These are phyloP conservation scores for Colletotrichum sp. DNA, from an alignment of 2,329 filamentous ascomycete species.

Conservation along the genomic window DNA sequence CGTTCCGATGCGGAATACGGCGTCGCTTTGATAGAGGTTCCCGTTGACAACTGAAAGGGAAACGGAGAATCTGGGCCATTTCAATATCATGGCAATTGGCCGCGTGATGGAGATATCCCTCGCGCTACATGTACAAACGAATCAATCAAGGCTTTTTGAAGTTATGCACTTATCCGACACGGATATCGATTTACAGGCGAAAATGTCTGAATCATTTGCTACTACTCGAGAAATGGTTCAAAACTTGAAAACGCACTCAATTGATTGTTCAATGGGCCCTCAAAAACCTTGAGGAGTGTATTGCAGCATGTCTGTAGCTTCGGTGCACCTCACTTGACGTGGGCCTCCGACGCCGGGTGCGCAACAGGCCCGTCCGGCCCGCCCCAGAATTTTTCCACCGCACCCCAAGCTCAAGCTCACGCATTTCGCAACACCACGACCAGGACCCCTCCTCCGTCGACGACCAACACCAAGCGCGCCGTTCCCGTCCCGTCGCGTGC, in stretches of 20 bases:
- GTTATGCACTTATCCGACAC: conserved; percentile 14
- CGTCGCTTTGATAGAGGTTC: conserved; percentile 1
- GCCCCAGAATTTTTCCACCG: conserved; percentile 25
- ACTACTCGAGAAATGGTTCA: not conserved
- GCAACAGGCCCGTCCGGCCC: conserved; percentile 16
- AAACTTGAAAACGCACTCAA: not conserved
- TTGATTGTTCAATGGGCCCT: not conserved
- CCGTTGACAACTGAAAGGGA: not conserved
- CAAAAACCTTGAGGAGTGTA: not conserved
- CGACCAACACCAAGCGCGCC: not conserved
- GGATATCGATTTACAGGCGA: not conserved
- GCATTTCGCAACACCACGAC: conserved; percentile 13
- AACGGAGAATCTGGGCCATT: conserved; percentile 2
- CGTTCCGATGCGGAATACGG: not conserved
- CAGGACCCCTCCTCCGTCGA: not conserved
- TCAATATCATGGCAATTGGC: conserved; percentile 7
- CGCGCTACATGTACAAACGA: conserved; percentile 20
- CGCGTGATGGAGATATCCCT: conserved; percentile 18
- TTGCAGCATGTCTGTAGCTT: not conserved
- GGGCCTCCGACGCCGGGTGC: not conserved
- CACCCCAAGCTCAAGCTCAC: conserved; percentile 9
- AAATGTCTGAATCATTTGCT: not conserved
- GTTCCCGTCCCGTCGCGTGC: not conserved
- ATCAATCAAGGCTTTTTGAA: conserved; percentile 13
- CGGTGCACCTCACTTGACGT: not conserved